Evolutionary conservation across 73 alveolate species (phyloP).

Genomic region (Paramecium bursaria): DNA sequence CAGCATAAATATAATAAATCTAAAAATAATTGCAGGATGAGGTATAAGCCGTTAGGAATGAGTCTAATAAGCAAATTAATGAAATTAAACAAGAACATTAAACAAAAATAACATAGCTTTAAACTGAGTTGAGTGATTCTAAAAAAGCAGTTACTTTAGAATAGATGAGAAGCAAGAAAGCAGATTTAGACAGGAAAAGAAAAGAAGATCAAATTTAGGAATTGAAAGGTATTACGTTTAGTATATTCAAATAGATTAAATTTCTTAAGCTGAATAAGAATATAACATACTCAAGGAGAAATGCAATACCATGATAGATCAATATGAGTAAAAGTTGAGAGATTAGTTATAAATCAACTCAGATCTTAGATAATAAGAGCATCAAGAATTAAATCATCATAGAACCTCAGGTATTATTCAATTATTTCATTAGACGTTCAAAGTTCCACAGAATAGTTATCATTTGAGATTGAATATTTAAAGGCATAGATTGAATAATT

Average conservation of each 20-base stretch:
- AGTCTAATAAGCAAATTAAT: neutral
- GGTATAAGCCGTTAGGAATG: neutral
- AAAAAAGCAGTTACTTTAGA: neutral
- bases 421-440: neutral
- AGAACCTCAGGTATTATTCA: slow-evolving; percentile 31
- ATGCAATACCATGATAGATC: slow-evolving; percentile 43
- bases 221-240: neutral
- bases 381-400: neutral
- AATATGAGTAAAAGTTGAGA: slow-evolving; percentile 30
- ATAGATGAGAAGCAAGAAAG: neutral
- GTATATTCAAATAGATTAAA: neutral
- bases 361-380: neutral
- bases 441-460: neutral
- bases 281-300: neutral
- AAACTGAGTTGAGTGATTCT: neutral
- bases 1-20: neutral
- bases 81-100: slow-evolving; percentile 34
- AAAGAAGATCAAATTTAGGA: slow-evolving; percentile 35
- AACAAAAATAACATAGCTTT: neutral
- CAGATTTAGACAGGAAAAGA: slow-evolving; percentile 1
- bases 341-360: neutral
- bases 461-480: slow-evolving; percentile 26
- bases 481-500: slow-evolving; percentile 39
- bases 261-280: neutral
- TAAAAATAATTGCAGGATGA: slow-evolving; percentile 40